phyloP scores from a whole-genome alignment of 2,329 filamentous ascomycete species.

The Aspergillus luchuensis region DNA sequence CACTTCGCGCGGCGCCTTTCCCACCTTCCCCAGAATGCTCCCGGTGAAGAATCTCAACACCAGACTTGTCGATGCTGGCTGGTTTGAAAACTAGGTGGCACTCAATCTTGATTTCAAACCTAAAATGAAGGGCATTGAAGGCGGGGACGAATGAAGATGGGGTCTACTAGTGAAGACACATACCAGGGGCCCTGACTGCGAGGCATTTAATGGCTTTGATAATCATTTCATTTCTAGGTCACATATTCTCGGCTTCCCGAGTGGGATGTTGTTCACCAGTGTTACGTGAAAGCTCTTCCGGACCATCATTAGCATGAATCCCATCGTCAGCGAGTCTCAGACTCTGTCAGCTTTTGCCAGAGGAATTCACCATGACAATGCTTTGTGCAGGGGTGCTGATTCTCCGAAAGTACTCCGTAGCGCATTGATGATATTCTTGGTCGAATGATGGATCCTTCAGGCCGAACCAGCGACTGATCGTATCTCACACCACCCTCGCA shows the following conservation, averaged over 20 bases:
- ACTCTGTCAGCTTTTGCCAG: neutral
- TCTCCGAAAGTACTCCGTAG: slow-evolving; percentile 3
- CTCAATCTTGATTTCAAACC: neutral
- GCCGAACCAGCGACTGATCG: neutral
- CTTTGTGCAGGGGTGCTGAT: neutral
- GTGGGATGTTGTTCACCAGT: neutral
- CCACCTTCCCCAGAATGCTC: slow-evolving; percentile 1
- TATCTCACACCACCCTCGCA: neutral
- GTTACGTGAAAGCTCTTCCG: neutral
- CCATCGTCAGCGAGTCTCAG: neutral
- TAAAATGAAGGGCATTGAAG: neutral
- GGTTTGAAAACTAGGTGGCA: neutral
- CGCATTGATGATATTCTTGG: neutral
- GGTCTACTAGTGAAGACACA: neutral
- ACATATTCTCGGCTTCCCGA: slow-evolving; percentile 19
- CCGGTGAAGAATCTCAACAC: slow-evolving; percentile 4
- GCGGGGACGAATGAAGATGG: neutral
- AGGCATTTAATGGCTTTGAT: neutral
- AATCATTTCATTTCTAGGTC: neutral
- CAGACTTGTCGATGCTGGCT: neutral
- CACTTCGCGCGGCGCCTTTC: neutral
- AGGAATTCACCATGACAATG: neutral
- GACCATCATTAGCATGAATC: neutral
- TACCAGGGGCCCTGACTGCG: neutral
- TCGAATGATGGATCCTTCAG: slow-evolving; percentile 5